Base-by-base conservation (phyloP, 2,329 filamentous ascomycete genomes). In the Aspergillus terreus region DNA sequence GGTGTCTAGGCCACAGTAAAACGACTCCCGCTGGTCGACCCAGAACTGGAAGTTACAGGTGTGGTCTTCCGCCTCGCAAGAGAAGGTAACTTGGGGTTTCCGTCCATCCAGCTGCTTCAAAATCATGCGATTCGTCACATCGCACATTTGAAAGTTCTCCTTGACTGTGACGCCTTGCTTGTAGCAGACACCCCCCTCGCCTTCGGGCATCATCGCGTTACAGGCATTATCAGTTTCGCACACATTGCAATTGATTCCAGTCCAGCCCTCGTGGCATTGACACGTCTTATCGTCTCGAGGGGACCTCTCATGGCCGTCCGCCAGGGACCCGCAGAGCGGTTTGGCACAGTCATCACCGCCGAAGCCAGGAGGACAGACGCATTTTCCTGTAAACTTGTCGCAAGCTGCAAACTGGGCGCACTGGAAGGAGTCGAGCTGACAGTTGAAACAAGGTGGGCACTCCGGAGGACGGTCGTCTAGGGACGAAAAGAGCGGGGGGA, bases 31-130 rank as follows among this genome's bases (percentile, higher is more conserved):
- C 60, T 92, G 83, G 62, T 95, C 92, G 44, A 99, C 90, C 92
- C 94, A 99, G 74, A 99, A 99, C 72, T 99, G 94, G 62, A 99
- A 99, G 68, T 96, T 94, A 66, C 94, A 99, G 17, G 87, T 84
- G 17, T 82, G 78, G 4, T 84, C 78, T 47, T 88, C 83, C 33
- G 82, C 83, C 64, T 92, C 84, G 71, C 94, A 99, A 27, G 87
- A 90, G 67, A 99, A 99, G 1, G 94, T 99, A 21, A 95, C 94
- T 71, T 99, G 88, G 0, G 94, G 92, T 52, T 89, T 87, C 72
- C 91, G 83, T 42, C 87, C 85, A 63, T 91, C 88, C 45, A 99
- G 80, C 66, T 92, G 85, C 56, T 92, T 85, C 50, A 92, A 78
- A 65, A 99, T 99, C 77, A 95, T 94, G 71, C 84, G 83, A 76